Evolutionary conservation across 495 filamentous ascomycete genomes (phyloP), one percentile per base, ranked within the genome.

Genomic region (Penicillium alfredii): DNA sequence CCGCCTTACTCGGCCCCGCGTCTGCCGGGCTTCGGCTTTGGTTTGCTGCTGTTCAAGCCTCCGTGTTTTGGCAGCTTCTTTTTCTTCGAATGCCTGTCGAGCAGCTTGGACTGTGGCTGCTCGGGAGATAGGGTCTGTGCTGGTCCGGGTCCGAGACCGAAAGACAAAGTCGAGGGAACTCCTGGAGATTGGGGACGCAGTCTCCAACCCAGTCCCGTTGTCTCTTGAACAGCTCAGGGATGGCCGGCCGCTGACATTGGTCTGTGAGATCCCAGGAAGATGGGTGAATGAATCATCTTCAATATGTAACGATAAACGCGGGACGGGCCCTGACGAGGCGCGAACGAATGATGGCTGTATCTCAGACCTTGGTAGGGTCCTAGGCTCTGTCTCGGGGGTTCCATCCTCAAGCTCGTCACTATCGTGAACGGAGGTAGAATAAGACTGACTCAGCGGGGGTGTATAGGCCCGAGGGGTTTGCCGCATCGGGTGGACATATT

Each of bases 401-500:
- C 33, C 61, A 25, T 66, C 68, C 6, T 51, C 47, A 9, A 56
- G 56, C n/a, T 58, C 49, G 15, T 74, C 72, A 43, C 67, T 71
- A 22, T 68, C 71, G 29, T 57, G 56, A 20, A 61, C 45, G 1
- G 74, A 77, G 3, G 58, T 62, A 20, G 74, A 64, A 38, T 66
- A 68, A 0, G 77, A 80, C 14, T 68, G 66, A 20, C 62, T 60
- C 8, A 70, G 49, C n/a, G 76, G 69, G 17, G 74, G 72, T 2
- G 72, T 78, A 51, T 74, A 77, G 8, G 66, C 60, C 21, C 70
- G 63, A 11, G 75, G 73, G 6, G 71, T 74, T 41, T 77, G 77
- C 20, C 74, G 72, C 72, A 79, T 71, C 3, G 76, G 72, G 49
- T 79, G 72, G 12, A 76, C 61, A 48, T 76, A 79, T 23, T 74